These are phyloP conservation scores for Durio zibethinus DNA, from an alignment of 345 rosid genomes.

Conservation along the genomic window DNA sequence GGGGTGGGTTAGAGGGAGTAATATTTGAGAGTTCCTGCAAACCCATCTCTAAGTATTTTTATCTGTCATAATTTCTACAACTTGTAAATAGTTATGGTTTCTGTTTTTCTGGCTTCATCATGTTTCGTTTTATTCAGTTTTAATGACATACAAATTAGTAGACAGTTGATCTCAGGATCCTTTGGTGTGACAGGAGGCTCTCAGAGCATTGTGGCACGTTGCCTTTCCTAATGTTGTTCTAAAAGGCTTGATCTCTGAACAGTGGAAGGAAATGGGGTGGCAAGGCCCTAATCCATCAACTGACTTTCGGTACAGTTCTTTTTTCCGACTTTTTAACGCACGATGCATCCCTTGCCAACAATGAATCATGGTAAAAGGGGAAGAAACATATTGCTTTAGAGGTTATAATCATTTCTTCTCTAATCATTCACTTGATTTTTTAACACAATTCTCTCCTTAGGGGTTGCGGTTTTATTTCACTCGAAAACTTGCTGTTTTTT, in stretches of 20 bases:
- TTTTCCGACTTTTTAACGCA: neutral
- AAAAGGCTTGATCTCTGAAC: conserved; percentile 75
- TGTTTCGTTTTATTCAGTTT: neutral
- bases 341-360: no score
- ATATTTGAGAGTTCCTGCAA: neutral
- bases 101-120: neutral
- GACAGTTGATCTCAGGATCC: neutral
- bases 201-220: conserved; percentile 66
- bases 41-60: neutral
- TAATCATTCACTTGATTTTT: neutral
- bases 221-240: conserved; percentile 71
- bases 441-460: conserved; percentile 42
- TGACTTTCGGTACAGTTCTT: conserved; percentile 69
- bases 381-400: neutral
- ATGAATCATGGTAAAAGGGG: neutral
- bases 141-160: neutral
- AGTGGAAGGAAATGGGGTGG: conserved; percentile 99
- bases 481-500: conserved; percentile 84
- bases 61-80: neutral
- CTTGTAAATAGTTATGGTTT: neutral
- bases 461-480: conserved; percentile 87
- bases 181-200: conserved; percentile 62
- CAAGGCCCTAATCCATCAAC: conserved; percentile 98
- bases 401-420: neutral
- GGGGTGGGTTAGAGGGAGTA: neutral